Evolutionary conservation across 2,329 filamentous ascomycete genomes (phyloP), one percentile per base, ranked within the genome.

Genomic region (Juglanconis sp.): DNA sequence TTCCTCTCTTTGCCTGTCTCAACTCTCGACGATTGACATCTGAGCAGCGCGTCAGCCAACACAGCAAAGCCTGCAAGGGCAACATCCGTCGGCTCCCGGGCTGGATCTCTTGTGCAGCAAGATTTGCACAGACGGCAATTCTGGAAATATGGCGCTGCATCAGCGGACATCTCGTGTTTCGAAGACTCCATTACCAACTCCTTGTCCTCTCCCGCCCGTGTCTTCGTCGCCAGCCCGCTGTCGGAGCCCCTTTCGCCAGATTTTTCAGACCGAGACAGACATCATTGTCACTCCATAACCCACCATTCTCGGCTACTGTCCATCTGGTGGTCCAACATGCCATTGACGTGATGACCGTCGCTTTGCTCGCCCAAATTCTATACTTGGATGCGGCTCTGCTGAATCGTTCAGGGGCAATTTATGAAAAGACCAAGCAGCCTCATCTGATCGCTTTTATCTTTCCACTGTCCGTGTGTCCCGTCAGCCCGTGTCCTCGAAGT

Each of bases 341-440:
- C 53, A 35, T 63, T 63, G 61, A 57, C 57, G 61, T 63, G 61
- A 63, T 35, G 47, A 34, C 36, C 61, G 61, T 63, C 53, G 57
- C 57, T 63, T 63, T 60, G 53, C 57, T 63, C 61, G 61, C 57
- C 53, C 54, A 60, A 63, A 63, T 54, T 53, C 48, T 42, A 42
- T 42, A 11, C 38, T 24, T 53, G 6, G 35, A 4, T 13, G 15
- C 49, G 34, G 34, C 17, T 15, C 15, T 42, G 38, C 38, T 42
- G 50, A 15, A 4, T 53, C 50, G 30, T 4, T 35, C 30, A 7
- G 30, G 8, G 38, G n/a, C 10, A 4, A 4, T 42, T 42, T 4
- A 13, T 10, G 35, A 42, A 42, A 42, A 42, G 10, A 15, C 5
- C 38, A 42, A 42, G 38, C 38, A 42, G 44, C 44, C 44, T 47